These are phyloP conservation scores for Cicer bijugum DNA, from an alignment of 306 rosid species.

Conservation along the genomic window DNA sequence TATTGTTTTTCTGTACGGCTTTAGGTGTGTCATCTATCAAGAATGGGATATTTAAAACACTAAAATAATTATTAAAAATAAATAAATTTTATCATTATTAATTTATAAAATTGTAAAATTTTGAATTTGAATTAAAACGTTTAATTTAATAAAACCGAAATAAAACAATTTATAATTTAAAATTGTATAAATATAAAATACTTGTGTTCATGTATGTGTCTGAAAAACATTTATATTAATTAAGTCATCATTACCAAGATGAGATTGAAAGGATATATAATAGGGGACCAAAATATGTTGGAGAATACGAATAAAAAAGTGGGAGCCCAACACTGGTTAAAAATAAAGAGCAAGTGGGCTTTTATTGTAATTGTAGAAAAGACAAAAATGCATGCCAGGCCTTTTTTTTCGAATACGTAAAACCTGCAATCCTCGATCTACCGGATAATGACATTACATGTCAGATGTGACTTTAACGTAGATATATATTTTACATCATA, in stretches of 20 bases:
- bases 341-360: not conserved
- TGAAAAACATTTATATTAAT: not conserved
- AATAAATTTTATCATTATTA: no score
- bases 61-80: no score
- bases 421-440: not conserved
- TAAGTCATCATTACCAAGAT: not conserved
- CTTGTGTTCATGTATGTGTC: no score
- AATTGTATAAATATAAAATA: no score
- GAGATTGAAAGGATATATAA: not conserved
- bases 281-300: slow-evolving; percentile 14
- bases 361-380: slow-evolving; percentile 5
- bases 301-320: not conserved
- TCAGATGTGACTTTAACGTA: not conserved
- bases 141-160: no score
- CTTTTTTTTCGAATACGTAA: not conserved
- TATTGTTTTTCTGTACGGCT: slow-evolving; percentile 6
- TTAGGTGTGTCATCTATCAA: not conserved
- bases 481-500: not conserved
- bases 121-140: no score
- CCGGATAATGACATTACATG: not conserved
- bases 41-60: not conserved
- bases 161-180: no score
- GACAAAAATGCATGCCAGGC: slow-evolving; percentile 9
- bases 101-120: rapidly evolving
- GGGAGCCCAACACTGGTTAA: slow-evolving; percentile 8